Evolutionary conservation across 2,329 filamentous ascomycete species (phyloP), one percentile per base, ranked within the genome.

Genomic region (Aspergillus sp.): DNA sequence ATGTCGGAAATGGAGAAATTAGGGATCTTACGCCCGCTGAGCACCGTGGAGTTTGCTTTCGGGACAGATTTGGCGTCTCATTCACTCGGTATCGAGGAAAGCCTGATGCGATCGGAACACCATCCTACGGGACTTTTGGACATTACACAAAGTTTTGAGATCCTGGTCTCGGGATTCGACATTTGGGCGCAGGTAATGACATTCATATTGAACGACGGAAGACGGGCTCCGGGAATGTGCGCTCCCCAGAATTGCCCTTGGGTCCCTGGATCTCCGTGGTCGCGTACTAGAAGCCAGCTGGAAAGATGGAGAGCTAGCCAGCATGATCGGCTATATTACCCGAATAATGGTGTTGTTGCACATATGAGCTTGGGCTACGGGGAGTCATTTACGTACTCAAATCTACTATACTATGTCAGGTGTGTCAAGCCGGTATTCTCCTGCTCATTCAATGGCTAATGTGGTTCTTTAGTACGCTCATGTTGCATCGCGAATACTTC

Each of bases 181-280:
- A 55, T 55, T 6, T 49, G 45, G 54, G 54, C 54, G 4, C 54
- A 55, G 32, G 54, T 55, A 10, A 55, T 55, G 54, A 55, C 54
- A 4, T 55, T 55, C n/a, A 55, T 55, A 9, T 55, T 55, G 5
- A 55, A 55, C 18, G 45, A 55, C 20, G 54, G 54, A 6, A 42
- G 54, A 2, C 54, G 45, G 5, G 54, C 54, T 9, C 45, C 54
- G 6, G 54, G 54, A 16, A 55, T 55, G 45, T 55, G 45, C 24
- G 54, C 54, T 14, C 45, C 54, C 6, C 42, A 55, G 29, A 55
- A 55, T 49, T 55, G 45, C 12, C 54, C 54, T 4, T 55, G 54
- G 54, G 54, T 50, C 4, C 7, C 26, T 6, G 54, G 54, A 3
- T 55, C 54, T 14, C 45, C 54, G 6, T 55, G 54, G 54, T 49